Conservation (phyloP, 345 rosid species). For the Bruguiera sexangula region DNA sequence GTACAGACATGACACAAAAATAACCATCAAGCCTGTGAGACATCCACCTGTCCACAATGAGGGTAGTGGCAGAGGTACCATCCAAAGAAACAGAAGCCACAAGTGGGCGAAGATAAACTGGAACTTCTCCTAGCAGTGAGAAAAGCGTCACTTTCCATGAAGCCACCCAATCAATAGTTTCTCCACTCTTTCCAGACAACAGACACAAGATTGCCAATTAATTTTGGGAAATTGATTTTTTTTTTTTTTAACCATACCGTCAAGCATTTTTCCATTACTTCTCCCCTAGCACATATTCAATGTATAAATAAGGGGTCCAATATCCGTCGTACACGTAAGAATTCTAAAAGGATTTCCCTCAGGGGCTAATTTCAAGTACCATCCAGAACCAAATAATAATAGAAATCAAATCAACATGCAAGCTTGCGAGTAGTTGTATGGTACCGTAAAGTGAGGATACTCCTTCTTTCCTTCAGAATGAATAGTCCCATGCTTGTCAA, state of each 20-base stretch:
- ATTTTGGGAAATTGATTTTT: not conserved
- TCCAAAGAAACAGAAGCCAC: conserved; percentile 72
- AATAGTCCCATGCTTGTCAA: conserved; percentile 60
- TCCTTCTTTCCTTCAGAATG: conserved; percentile 63
- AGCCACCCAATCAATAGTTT: conserved; percentile 58
- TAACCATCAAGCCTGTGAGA: not conserved
- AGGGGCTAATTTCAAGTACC: no score
- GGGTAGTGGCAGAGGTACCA: conserved; percentile 92
- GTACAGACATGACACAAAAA: not conserved
- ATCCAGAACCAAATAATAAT: not conserved
- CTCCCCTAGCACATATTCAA: no score
- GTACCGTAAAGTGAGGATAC: conserved; percentile 57
- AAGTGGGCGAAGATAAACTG: conserved; percentile 48
- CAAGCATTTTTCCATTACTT: no score
- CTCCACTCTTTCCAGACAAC: conserved; percentile 75
- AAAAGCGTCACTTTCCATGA: conserved; percentile 80
- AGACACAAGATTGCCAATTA: conserved; percentile 35
- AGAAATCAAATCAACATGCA: not conserved
- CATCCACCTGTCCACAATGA: conserved; percentile 66
- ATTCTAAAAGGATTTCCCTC: no score
- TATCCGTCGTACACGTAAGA: no score
- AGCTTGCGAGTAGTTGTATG: not conserved
- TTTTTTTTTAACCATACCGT: not conserved
- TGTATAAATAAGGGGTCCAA: no score
- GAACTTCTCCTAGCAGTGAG: conserved; percentile 65